These are phyloP conservation scores for Pyronema domesticum DNA, from an alignment of 495 filamentous ascomycete species.

Conservation along the genomic window DNA sequence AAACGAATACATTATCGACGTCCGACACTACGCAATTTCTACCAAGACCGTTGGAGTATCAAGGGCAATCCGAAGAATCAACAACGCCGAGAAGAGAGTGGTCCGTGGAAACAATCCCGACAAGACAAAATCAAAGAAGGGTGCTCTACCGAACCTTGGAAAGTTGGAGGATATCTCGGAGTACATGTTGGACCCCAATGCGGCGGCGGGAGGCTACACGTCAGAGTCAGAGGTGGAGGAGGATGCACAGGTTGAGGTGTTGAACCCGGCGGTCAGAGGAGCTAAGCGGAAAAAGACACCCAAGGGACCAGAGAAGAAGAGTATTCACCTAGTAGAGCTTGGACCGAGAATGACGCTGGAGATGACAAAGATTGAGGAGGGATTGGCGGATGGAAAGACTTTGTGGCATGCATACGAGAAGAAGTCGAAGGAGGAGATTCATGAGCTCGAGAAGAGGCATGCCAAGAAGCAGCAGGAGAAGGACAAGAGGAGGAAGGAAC, in stretches of 20 bases:
- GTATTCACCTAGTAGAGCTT: conserved; percentile 78
- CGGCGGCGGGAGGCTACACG: conserved; percentile 61
- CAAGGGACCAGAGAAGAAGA: conserved; percentile 47
- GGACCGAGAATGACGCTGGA: conserved; percentile 79
- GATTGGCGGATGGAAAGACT: conserved; percentile 71
- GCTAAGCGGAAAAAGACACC: conserved; percentile 14
- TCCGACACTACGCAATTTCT: conserved; percentile 87
- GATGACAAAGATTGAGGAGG: conserved; percentile 92
- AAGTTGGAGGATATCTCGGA: conserved; percentile 87
- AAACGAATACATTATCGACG: conserved; percentile 64
- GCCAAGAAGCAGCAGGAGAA: conserved; percentile 59
- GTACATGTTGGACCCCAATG: conserved; percentile 73
- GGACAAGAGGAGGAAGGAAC: conserved; percentile 57
- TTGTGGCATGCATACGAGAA: conserved; percentile 94
- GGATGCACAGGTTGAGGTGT: conserved; percentile 85
- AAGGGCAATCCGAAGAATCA: conserved; percentile 60
- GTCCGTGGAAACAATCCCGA: neutral
- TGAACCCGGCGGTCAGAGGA: conserved; percentile 28
- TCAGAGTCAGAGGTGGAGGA: conserved; percentile 85
- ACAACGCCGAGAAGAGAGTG: conserved; percentile 63
- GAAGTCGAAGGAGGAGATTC: conserved; percentile 62
- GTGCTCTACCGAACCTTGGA: conserved; percentile 66
- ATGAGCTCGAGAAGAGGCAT: conserved; percentile 64
- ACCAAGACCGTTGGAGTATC: conserved; percentile 74
- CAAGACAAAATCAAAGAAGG: conserved; percentile 29